Conservation (phyloP, 768 basidiomycete genomes). For the Lentinula lateritia region DNA sequence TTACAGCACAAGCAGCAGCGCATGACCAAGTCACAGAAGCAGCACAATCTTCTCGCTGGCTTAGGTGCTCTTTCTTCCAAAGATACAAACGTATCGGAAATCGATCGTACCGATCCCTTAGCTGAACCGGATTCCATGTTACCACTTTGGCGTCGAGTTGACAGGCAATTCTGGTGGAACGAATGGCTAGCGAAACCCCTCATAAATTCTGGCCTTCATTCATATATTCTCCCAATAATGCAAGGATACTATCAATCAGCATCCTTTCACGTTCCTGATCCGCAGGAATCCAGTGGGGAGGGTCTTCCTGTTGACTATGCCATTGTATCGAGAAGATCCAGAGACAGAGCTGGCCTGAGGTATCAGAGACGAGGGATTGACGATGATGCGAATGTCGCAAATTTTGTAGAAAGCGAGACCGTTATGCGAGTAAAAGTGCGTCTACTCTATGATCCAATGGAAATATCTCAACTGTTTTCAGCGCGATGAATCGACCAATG, state of each 20-base stretch:
- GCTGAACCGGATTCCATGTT: constrained; percentile 72
- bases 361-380: constrained; percentile 96
- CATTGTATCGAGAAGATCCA: constrained; percentile 80
- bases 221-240: constrained; percentile 86
- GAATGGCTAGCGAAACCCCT: constrained; percentile 82
- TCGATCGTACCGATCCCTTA: constrained; percentile 43
- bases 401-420: constrained; percentile 94
- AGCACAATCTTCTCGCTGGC: constrained; percentile 55
- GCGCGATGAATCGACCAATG: constrained; percentile 70
- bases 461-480: constrained; percentile 19
- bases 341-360: constrained; percentile 85
- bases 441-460: not conserved
- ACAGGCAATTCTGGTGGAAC: constrained; percentile 96
- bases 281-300: constrained; percentile 32
- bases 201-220: constrained; percentile 83
- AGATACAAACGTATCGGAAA: constrained; percentile 7
- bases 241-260: constrained; percentile 87
- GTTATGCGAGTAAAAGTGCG: constrained; percentile 77
- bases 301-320: constrained; percentile 63
- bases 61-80: constrained; percentile 20
- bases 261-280: constrained; percentile 55
- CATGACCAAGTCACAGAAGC: constrained; percentile 47
- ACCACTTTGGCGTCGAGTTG: constrained; percentile 89
- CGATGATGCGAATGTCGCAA: constrained; percentile 88
- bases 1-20: constrained; percentile 76